Evolutionary conservation across 352 stramenopile species (phyloP).

Genomic region (Pythium oligandrum): DNA sequence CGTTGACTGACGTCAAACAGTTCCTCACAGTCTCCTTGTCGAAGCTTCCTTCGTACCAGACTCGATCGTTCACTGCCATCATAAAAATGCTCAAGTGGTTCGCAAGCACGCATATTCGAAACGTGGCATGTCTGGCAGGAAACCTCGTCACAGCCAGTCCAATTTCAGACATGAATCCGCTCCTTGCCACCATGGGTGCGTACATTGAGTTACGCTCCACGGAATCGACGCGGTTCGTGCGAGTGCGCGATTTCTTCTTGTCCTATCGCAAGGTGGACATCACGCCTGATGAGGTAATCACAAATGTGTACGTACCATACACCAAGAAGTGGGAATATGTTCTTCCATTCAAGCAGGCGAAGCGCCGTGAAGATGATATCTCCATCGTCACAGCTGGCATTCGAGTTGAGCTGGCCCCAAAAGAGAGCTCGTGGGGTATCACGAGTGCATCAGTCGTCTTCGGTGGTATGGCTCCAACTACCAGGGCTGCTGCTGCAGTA

Average conservation of each 20-base stretch:
- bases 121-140: conserved; percentile 93
- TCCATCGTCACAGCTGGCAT: conserved; percentile 95
- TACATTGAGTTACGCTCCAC: conserved; percentile 56
- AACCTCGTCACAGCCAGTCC: conserved; percentile 97
- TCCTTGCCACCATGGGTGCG: conserved; percentile 87
- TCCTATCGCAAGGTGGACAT: conserved; percentile 93
- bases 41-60: conserved; percentile 35
- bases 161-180: conserved; percentile 97
- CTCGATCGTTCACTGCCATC: conserved; percentile 49
- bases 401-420: conserved; percentile 58
- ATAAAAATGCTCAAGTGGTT: conserved; percentile 96
- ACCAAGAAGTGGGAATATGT: conserved; percentile 89
- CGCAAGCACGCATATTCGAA: conserved; percentile 96
- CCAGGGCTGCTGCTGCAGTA: conserved; percentile 43
- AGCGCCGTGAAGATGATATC: conserved; percentile 96
- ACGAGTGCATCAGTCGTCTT: conserved; percentile 52
- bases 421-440: conserved; percentile 52
- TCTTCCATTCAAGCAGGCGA: conserved; percentile 94
- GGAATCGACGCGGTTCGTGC: conserved; percentile 27
- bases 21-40: conserved; percentile 38
- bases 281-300: conserved; percentile 87
- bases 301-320: conserved; percentile 88
- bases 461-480: conserved; percentile 67
- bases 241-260: conserved; percentile 93
- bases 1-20: conserved; percentile 68